Evolutionary conservation across 768 basidiomycete species (phyloP).

Genomic region (Lyophyllum semitale): DNA sequence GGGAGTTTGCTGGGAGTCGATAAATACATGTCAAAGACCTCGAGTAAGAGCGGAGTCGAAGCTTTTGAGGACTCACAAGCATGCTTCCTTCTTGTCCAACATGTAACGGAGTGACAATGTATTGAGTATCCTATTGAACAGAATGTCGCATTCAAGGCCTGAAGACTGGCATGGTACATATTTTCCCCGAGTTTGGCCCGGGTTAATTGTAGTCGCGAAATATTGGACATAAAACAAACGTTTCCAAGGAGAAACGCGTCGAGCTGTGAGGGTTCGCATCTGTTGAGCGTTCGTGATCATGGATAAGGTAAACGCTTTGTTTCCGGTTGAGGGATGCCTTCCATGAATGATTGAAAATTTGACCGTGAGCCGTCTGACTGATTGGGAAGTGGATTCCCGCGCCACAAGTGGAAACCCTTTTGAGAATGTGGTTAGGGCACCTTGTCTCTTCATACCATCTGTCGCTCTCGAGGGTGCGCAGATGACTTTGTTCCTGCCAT

Average conservation of each 20-base stretch:
- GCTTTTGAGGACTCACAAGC: too few relatives aligned
- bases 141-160: too few relatives aligned
- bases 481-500: slow-evolving; percentile 70
- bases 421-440: slow-evolving; percentile 7
- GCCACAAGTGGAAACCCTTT: slow-evolving; percentile 20
- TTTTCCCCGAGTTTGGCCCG: too few relatives aligned
- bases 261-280: too few relatives aligned
- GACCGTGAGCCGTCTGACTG: slow-evolving; percentile 5
- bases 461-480: slow-evolving; percentile 9
- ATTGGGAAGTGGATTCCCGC: slow-evolving; percentile 18
- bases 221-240: background rate
- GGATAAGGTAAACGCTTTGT: too few relatives aligned
- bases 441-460: slow-evolving; percentile 18
- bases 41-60: background rate
- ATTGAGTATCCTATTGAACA: too few relatives aligned
- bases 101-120: background rate
- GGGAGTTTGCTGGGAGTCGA: too few relatives aligned
- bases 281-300: too few relatives aligned
- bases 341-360: too few relatives aligned
- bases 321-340: too few relatives aligned
- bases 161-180: too few relatives aligned
- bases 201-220: background rate
- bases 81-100: background rate
- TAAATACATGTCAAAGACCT: background rate
- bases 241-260: background rate